Evolutionary conservation across 2,329 filamentous ascomycete species (phyloP), one percentile per base, ranked within the genome.

Genomic region (Akanthomyces uredinophilus): DNA sequence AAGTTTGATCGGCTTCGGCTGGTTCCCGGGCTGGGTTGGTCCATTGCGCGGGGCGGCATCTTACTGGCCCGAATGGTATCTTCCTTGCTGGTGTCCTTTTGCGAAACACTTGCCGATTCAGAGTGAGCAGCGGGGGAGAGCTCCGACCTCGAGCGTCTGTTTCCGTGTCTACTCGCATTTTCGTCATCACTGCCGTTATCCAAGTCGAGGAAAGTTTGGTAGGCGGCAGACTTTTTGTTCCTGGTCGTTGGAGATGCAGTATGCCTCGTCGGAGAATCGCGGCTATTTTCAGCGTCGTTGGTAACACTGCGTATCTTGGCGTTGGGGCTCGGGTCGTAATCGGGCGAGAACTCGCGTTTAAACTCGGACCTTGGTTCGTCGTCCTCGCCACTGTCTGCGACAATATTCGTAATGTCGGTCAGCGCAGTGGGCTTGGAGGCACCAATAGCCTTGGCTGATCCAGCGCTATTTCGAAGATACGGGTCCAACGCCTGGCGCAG

Each of bases 401-500:
- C 49, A 11, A 64, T 63, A 43, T 69, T 71, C 24, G 70, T 70
- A 20, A 70, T 66, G 53, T 72, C 70, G 6, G 67, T 62, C 27
- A 70, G 63, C 16, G 69, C 64, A 4, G 67, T 67, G 24, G 70
- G 63, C 27, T 70, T 71, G 51, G 68, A 65, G 50, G 68, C 67
- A 61, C 68, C 68, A 32, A 66, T 50, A 61, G 69, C 39, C 64
- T 52, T 22, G 64, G 43, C 50, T 39, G 64, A 46, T 55, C 49
- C 69, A 2, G 70, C 70, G 60, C 71, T 74, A 37, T 68, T 71
- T 60, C 74, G 77, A 22, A 96, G 77, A 72, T 92, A 97, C 7
- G 91, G 92, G 74, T 89, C 90, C 92, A 96, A 96, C 58, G 91
- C 90, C 75, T 91, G 85, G 64, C 91, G 86, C 67, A 96, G 78